Evolutionary conservation across 805 yeast genomes (phyloP), one percentile per base, ranked within the genome.

Genomic region (Starmerella bacillaris): DNA sequence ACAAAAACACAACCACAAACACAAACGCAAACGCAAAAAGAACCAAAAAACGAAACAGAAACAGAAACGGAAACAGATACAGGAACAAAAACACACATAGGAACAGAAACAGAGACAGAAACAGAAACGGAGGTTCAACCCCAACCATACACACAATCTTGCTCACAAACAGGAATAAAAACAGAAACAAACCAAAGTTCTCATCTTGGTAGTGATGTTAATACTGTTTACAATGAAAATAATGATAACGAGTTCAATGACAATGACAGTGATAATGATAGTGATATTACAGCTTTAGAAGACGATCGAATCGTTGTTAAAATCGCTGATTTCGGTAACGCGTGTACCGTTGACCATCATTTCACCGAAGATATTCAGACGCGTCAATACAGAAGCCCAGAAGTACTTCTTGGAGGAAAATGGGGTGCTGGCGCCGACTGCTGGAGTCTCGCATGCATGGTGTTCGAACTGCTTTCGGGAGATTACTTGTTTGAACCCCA

Each of bases 351-450:
- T 4, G 67, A 71, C 50, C 69, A 69, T 34, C 94, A 83, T 53
- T 80, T 77, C 56, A 78, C 94, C 4, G 72, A 80, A 54, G 84
- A 80, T 43, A 79, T 83, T 41, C 94, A 83, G 56, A 83, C 95
- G 1, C 65, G 95, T 31, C 94, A 83, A 54, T 83, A 83, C 55
- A 64, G 98, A 30, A 70, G 94, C 0, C 96, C 96, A 1, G 98
- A 86, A 50, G 78, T 77, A 4, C 56, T 78, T 12, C 48, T 78
- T 15, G 89, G 92, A 0, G 68, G 78, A 7, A 64, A 69, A 21
- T 89, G 98, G 98, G 98, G 98, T 1, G 83, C 93, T 35, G 73
- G 86, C 36, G 75, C 92, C 1, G 98, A 89, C 57, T 67, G 86
- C 32, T 89, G 98, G 98, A 78, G 94, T n/a, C 63, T 78, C 48